Conservation (phyloP, 176 grass and related monocot genomes). For the Miscanthus lutarioriparius region DNA sequence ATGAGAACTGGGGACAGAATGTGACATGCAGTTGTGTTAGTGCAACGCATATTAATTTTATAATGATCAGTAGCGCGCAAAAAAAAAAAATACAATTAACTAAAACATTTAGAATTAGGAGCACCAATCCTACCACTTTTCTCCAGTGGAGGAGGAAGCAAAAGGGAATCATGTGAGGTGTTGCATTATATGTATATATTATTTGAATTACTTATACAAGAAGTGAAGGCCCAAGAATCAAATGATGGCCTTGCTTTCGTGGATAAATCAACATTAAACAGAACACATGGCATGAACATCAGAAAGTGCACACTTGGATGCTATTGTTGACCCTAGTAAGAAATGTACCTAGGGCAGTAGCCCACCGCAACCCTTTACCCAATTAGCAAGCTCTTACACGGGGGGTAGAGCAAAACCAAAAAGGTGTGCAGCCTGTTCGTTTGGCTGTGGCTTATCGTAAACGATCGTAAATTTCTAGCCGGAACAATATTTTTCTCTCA, state of each 20-base stretch:
- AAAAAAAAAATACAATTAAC: constrained; percentile 41
- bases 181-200: constrained; percentile 34
- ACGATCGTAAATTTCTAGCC: too few species aligned
- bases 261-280: constrained; percentile 38
- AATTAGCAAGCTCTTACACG: constrained; percentile 46
- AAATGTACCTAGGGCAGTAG: constrained; percentile 47
- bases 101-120: constrained; percentile 40
- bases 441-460: too few species aligned
- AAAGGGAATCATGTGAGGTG: constrained; percentile 77
- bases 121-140: constrained; percentile 48
- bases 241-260: constrained; percentile 48
- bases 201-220: constrained; percentile 32
- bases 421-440: too few species aligned
- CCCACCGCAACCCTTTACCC: constrained; percentile 36
- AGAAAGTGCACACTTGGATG: constrained; percentile 56
- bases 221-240: constrained; percentile 49
- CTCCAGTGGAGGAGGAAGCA: constrained; percentile 50
- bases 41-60: constrained; percentile 26
- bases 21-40: constrained; percentile 27
- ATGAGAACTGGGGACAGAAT: constrained; percentile 34
- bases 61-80: constrained; percentile 33
- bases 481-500: too few species aligned
- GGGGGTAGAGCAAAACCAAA: constrained; percentile 39
- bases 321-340: constrained; percentile 63
- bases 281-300: constrained; percentile 58